Conservation (phyloP, 2,329 filamentous ascomycete genomes). For the Achaetomium macrosporum region DNA sequence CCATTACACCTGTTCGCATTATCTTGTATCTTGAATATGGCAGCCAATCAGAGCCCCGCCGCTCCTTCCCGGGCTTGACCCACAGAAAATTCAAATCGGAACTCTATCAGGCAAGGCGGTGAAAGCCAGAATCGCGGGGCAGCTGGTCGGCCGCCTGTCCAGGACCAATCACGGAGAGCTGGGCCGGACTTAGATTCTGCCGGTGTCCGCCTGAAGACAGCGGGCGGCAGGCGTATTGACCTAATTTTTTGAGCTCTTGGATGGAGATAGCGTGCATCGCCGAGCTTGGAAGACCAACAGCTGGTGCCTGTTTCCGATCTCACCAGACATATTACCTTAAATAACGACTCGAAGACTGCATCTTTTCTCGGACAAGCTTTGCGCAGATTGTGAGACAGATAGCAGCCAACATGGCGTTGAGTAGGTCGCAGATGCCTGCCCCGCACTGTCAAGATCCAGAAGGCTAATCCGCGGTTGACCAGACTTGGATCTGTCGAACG, state of each 20-base stretch:
- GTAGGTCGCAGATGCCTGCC: slow-evolving; percentile 36
- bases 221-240: slow-evolving; percentile 4
- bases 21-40: too few species aligned
- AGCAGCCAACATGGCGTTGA: slow-evolving; percentile 51
- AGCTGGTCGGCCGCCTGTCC: not conserved
- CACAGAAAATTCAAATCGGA: too few species aligned
- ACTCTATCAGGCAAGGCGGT: slow-evolving; percentile 19
- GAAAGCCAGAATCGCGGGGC: slow-evolving; percentile 20
- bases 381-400: slow-evolving; percentile 3
- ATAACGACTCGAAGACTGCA: slow-evolving; percentile 8
- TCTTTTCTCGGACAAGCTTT: slow-evolving; percentile 1
- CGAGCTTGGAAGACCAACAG: slow-evolving; percentile 18
- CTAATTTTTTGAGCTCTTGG: slow-evolving; percentile 25
- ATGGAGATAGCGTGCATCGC: slow-evolving; percentile 20
- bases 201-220: slow-evolving; percentile 17
- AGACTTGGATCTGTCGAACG: slow-evolving; percentile 82
- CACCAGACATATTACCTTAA: slow-evolving; percentile 7
- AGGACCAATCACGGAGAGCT: slow-evolving; percentile 18
- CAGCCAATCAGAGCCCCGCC: too few species aligned
- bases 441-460: slow-evolving; percentile 19
- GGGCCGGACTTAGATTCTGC: slow-evolving; percentile 24
- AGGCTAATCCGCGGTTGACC: slow-evolving; percentile 17
- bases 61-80: too few species aligned
- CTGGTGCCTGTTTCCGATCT: slow-evolving; percentile 15
- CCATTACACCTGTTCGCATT: too few species aligned